Percentiles rank a stretch among this genome's conserved stretches.
Conservation (phyloP, 2,329 filamentous ascomycete species). For the Fusarium neocosmosporiellum region DNA sequence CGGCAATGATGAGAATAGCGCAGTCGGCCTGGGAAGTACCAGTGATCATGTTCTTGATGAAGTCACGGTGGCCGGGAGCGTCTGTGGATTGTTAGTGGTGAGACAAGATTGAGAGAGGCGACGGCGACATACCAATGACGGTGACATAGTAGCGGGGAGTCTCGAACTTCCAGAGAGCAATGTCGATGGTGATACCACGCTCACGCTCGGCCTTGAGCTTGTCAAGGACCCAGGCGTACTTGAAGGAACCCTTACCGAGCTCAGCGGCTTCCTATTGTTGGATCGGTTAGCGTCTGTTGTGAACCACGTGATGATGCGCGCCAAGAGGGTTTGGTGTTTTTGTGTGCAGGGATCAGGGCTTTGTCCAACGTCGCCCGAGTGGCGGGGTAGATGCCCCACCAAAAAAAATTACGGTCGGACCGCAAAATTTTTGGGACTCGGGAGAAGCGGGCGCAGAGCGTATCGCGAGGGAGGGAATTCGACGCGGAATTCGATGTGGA, state of each 20-base stretch:
- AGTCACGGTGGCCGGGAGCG: constrained; percentile 99
- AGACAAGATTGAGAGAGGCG: not conserved
- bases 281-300: constrained; percentile 29
- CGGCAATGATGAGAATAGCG: constrained; percentile 99
- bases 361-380: constrained; percentile 20
- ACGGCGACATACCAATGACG: constrained; percentile 81
- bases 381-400: constrained; percentile 36
- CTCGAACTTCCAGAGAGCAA: constrained; percentile 99
- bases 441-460: constrained; percentile 10
- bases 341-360: constrained; percentile 20
- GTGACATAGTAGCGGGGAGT: constrained; percentile 98
- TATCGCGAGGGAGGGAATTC: constrained; percentile 23
- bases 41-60: constrained; percentile 99
- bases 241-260: constrained; percentile 99
- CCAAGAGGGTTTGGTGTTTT: constrained; percentile 5
- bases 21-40: constrained; percentile 99
- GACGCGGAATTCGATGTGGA: constrained; percentile 21
- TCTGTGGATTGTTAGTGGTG: constrained; percentile 65
- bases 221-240: constrained; percentile 99
- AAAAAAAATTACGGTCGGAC: constrained; percentile 22
- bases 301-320: constrained; percentile 18
- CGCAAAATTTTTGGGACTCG: constrained; percentile 33
- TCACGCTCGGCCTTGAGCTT: constrained; percentile 99
- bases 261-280: constrained; percentile 89
- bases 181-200: constrained; percentile 99